Base-by-base conservation (phyloP, 1,139 yeast genomes). In the Scheffersomyces insectosa region DNA sequence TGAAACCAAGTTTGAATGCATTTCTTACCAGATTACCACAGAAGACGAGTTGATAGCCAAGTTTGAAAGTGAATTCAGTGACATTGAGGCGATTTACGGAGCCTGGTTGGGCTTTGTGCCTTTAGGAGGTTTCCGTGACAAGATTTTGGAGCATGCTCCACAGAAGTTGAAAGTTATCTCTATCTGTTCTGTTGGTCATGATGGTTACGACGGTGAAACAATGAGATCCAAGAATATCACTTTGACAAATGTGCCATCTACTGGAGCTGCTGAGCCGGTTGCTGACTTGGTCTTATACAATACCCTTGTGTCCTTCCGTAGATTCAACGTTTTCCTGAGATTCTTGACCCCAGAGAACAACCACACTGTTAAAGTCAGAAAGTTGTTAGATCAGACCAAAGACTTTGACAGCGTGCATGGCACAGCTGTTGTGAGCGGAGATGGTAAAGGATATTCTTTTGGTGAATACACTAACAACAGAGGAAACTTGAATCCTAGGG, bases 101-200 rank as follows among this genome's bases (percentile, higher is more conserved):
- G 82, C 85, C 0, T 86, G 88, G 79, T 69, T 73, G 35, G 83
- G 87, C 1, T 75, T 83, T 47, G 55, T 58, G 1, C 60, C 63
- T 3, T 47, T 80, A 9, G 85, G 84, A 2, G 83, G 82, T 0
- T 72, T 83, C 44, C 60, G 64, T 27, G 62, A 56, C 30, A 76
- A 75, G 15, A 57, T 83, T 11, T 59, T 84, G 39, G 79, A 68
- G 2, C 60, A 68, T 20, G 70, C 79, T 10, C 95, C 95, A 0
- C 28, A 56, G 1, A 51, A 68, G 4, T 63, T 87, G 46, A 78
- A 79, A 55, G 71, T 85, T 7, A 70, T 88, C 36, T 72, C 87
- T 1, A 71, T 83, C 33, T 83, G 88, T 39, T 78, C 89, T 42
- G 91, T 87, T 3, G 96, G 96, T 0, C 75, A 71, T 52, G 89